A percentile compares a stretch with the other conserved stretches of the same genome.
phyloP scores from a whole-genome alignment of 805 yeast species.

The Ogataea henricii region DNA sequence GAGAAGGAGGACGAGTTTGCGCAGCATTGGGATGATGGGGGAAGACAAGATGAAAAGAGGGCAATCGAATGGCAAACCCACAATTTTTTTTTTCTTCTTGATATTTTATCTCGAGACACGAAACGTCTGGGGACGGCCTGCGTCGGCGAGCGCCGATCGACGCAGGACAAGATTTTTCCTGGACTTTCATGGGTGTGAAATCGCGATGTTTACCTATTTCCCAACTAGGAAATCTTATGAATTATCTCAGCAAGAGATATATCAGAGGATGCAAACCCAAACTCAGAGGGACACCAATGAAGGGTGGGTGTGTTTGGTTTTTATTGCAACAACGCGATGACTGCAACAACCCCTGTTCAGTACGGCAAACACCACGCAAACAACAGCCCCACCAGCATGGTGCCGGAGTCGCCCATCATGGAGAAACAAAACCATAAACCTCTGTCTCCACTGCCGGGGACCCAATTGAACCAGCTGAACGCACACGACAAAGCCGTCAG shows the following conservation, averaged over 20 bases:
- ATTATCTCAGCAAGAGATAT: background rate
- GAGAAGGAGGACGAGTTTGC: background rate
- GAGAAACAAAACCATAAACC: constrained; percentile 4
- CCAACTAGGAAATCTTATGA: constrained; percentile 8
- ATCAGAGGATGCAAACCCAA: background rate
- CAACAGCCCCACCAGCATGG: background rate
- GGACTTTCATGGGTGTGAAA: no score
- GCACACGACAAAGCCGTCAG: no score
- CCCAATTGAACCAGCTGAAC: background rate
- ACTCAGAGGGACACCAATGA: background rate
- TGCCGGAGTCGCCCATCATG: background rate
- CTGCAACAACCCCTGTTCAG: constrained; percentile 10
- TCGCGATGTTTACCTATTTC: constrained; percentile 15
- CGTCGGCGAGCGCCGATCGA: constrained; percentile 8
- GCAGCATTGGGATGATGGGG: background rate
- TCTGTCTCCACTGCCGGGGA: background rate
- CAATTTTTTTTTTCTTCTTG: background rate
- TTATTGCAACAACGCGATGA: background rate
- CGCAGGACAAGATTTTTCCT: no score
- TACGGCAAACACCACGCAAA: constrained; percentile 2
- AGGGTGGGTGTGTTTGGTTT: no score
- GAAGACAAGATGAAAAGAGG: background rate
- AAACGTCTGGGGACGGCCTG: background rate
- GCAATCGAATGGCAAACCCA: background rate
- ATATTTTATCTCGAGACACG: background rate